These are phyloP conservation scores for Boletus fagicola DNA, from an alignment of 768 basidiomycete species.

Conservation along the genomic window DNA sequence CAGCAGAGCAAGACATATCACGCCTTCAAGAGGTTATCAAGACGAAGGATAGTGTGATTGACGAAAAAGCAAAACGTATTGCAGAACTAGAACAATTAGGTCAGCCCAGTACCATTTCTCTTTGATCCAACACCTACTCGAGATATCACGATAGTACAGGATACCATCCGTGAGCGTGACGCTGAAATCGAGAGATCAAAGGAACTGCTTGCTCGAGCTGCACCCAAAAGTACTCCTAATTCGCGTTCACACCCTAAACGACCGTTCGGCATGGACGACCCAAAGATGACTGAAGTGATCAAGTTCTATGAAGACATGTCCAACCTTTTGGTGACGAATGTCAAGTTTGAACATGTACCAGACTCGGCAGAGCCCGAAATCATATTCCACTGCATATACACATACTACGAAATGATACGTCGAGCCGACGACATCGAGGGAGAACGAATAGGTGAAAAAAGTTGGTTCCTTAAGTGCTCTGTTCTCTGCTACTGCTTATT, in stretches of 20 bases:
- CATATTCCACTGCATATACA: slow-evolving; percentile 67
- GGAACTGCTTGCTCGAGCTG: slow-evolving; percentile 40
- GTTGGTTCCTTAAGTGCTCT: slow-evolving; percentile 14
- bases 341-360: slow-evolving; percentile 45
- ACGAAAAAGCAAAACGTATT: slow-evolving; percentile 47
- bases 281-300: slow-evolving; percentile 59
- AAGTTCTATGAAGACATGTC: slow-evolving; percentile 85
- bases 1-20: slow-evolving; percentile 46
- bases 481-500: background rate
- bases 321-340: slow-evolving; percentile 65
- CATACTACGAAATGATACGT: slow-evolving; percentile 38
- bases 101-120: slow-evolving; percentile 28
- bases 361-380: slow-evolving; percentile 45
- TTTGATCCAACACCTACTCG: slow-evolving; percentile 1
- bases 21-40: slow-evolving; percentile 44
- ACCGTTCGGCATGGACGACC: slow-evolving; percentile 46
- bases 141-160: slow-evolving; percentile 41
- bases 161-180: slow-evolving; percentile 54
- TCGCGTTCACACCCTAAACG: slow-evolving; percentile 35
- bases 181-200: slow-evolving; percentile 60
- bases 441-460: slow-evolving; percentile 36
- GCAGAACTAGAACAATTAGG: slow-evolving; percentile 47
- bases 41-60: slow-evolving; percentile 41
- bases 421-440: slow-evolving; percentile 32
- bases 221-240: slow-evolving; percentile 40